Percentiles rank a stretch among this genome's conserved stretches.
These are phyloP conservation scores for Penstemon davidsonii DNA, from an alignment of 257 asterid species.

Conservation along the genomic window DNA sequence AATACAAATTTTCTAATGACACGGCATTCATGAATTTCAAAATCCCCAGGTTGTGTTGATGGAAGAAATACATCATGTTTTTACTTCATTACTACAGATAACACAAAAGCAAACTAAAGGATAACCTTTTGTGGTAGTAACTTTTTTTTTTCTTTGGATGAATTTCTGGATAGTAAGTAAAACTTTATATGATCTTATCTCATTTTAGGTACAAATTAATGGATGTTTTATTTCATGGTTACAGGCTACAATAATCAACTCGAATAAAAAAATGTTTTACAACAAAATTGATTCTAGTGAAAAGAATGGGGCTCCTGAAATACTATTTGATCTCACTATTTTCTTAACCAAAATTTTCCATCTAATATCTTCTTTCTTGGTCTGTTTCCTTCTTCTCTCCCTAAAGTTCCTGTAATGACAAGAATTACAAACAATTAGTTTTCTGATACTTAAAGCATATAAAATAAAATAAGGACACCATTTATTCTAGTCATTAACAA, in stretches of 20 bases:
- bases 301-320: conserved; percentile 74
- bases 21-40: too few relatives aligned
- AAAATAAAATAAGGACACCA: too few relatives aligned
- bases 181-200: neutral
- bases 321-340: conserved; percentile 80
- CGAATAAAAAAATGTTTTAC: neutral
- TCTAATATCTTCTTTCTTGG: conserved; percentile 70
- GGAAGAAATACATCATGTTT: too few relatives aligned
- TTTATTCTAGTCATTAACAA: too few relatives aligned
- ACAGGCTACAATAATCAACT: neutral
- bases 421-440: too few relatives aligned
- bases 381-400: conserved; percentile 54
- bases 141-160: too few relatives aligned
- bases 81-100: too few relatives aligned
- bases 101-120: too few relatives aligned
- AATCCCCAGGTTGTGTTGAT: too few relatives aligned
- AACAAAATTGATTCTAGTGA: conserved; percentile 41
- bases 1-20: too few relatives aligned
- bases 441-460: too few relatives aligned
- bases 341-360: conserved; percentile 77
- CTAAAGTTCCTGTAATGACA: conserved; percentile 40
- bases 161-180: neutral
- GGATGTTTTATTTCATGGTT: neutral
- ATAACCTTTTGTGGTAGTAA: too few relatives aligned
- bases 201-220: neutral